Percentiles rank a stretch among this genome's conserved stretches.
Evolutionary conservation across 1,139 yeast genomes (phyloP).

Genomic region (Taphrina pruni): DNA sequence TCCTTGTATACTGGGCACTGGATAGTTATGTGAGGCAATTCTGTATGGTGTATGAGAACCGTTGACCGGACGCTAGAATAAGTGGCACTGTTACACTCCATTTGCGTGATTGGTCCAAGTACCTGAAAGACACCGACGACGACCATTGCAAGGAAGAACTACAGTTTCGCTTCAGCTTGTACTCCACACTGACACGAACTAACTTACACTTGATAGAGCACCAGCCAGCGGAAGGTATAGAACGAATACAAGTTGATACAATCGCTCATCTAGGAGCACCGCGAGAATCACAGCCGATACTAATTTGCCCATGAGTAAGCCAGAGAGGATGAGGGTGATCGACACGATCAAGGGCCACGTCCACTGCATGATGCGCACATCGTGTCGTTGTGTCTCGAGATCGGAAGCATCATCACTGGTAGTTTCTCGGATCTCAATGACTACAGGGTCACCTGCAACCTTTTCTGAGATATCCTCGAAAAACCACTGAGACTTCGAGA

Average conservation of each 20-base stretch:
- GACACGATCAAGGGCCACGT: slow-evolving; percentile 27
- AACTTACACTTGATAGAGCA: slow-evolving; percentile 43
- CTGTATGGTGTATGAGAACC: background rate
- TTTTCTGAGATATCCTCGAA: background rate
- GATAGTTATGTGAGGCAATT: slow-evolving; percentile 44
- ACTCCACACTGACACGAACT: background rate
- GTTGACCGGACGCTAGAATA: slow-evolving; percentile 42
- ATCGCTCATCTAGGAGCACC: slow-evolving; percentile 33
- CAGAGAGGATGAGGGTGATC: slow-evolving; percentile 9
- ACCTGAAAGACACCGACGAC: slow-evolving; percentile 41
- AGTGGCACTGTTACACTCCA: slow-evolving; percentile 42
- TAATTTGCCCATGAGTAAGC: slow-evolving; percentile 24
- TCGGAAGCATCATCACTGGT: slow-evolving; percentile 6
- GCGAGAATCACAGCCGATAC: slow-evolving; percentile 18
- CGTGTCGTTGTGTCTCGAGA: background rate
- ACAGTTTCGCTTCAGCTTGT: too few relatives aligned
- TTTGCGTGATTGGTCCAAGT: slow-evolving; percentile 44
- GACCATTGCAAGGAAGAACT: slow-evolving; percentile 41
- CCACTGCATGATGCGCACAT: slow-evolving; percentile 7
- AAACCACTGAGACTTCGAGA: background rate
- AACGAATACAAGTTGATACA: slow-evolving; percentile 32
- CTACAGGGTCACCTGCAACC: background rate
- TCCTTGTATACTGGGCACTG: slow-evolving; percentile 46
- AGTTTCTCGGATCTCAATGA: background rate
- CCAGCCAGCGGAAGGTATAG: slow-evolving; percentile 43